Evolutionary conservation across 2,329 filamentous ascomycete genomes (phyloP), one percentile per base, ranked within the genome.

Genomic region (Arthrinium puccinioides): DNA sequence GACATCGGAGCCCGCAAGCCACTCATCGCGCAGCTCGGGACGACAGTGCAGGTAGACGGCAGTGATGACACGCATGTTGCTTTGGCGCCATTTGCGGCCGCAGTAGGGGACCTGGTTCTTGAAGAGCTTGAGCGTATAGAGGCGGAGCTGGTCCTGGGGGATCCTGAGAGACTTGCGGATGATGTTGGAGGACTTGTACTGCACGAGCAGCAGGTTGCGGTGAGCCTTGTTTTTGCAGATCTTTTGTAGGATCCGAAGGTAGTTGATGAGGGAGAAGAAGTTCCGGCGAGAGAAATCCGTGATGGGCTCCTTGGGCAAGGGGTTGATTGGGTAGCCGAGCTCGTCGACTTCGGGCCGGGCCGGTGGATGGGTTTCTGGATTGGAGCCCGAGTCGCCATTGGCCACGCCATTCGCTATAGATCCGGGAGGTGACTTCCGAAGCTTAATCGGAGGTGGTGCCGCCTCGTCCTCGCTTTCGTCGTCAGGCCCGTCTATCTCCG

Each of bases 91-190:
- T 66, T 98, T 98, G 29, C 92, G 82, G 16, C 92, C 90, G 60
- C 90, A 97, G 68, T 95, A 98, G 1, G 92, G 92, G 5, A 98
- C 92, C 61, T 98, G 92, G 43, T 88, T 92, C 63, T 98, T 98
- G 79, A 97, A 97, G 0, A 98, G 74, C 63, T 98, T 98, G 49
- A 98, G 76, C 0, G 92, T 95, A 66, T 97, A 97, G 29, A 95
- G 79, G 6, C 92, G 81, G 27, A 98, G 72, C 52, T 87, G 76
- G 2, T 82, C 82, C 53, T 98, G 87, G 0, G 90, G 90, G 16
- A 96, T 84, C 49, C 92, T 90, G 13, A 98, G 77, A 6, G 85
- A 82, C 60, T 95, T 96, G 51, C 88, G 84, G 19, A 98, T 75
- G 50, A 96, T 94, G 41, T 87, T 87, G 40, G 83, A 88, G 32